Base-by-base conservation (phyloP, 1,284 basidiomycete species). In the Heterobasidion parviporum region DNA sequence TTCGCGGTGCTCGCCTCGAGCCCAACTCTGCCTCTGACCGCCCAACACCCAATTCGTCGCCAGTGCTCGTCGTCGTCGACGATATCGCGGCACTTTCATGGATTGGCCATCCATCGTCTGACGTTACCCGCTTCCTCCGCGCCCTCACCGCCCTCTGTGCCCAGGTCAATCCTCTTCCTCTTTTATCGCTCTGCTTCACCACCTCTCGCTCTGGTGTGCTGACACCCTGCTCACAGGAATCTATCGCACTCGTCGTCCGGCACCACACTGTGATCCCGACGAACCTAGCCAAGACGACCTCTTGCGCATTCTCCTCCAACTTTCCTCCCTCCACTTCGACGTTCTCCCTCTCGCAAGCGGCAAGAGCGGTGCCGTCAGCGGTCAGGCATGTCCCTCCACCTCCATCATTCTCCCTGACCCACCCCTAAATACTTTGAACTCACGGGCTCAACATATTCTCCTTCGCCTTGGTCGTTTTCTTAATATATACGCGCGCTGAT, bases 341-440 rank as follows among this genome's bases (percentile, higher is more conserved):
- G 82, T 89, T 0, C 74, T 77, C 38, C 80, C 87, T 0, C 70
- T 90, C 5, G 73, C 81, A 0, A 89, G 83, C 60, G 88, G 87
- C 12, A 74, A 81, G 47, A 90, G 87, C 61, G 87, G 87, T 9
- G 74, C 81, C 36, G 83, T 90, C 35, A 88, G 81, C 57, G 88
- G 88, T 16, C 84, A 89, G 75, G 87, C 86, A 55, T 32, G 74
- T 62, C 46, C 8, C 33, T 54, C n/a, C n/a, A 14, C 16, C 54
- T 26, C 52, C 36, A 58, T 54, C 38, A 46, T 46, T 41, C 16
- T 48, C 20, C n/a, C 53, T 43, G 45, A 44, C 49, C 38, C 35
- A 38, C n/a, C 14, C 14, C 9, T 15, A 26, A 26, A 26, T 36
- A 50, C 15, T 1, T 12, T 32, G 14, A 44, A 44, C 12, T 26